These are phyloP conservation scores for Schizosaccharomyces japonicus DNA, from an alignment of 805 yeast species.

Conservation along the genomic window DNA sequence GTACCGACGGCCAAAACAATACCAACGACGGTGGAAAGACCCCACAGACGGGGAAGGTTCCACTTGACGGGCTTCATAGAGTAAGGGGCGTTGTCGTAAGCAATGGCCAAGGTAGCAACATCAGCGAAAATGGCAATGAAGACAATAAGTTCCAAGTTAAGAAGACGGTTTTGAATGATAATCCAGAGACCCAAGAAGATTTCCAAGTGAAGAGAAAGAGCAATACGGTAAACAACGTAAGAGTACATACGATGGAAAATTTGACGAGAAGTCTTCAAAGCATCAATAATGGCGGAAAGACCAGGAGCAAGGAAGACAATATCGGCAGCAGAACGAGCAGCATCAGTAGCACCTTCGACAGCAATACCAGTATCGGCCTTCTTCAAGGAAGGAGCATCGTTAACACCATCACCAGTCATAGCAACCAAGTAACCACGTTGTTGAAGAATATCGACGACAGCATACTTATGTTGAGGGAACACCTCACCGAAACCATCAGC, in stretches of 20 bases:
- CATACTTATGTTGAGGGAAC: conserved; percentile 45
- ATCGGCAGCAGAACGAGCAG: conserved; percentile 24
- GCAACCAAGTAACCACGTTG: conserved; percentile 42
- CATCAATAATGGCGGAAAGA: conserved; percentile 37
- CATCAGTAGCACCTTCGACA: conserved; percentile 24
- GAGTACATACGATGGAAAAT: conserved; percentile 98
- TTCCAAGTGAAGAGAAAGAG: conserved; percentile 83
- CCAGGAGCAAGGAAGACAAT: conserved; percentile 32
- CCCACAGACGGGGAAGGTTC: conserved; percentile 85
- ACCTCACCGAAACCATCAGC: conserved; percentile 84
- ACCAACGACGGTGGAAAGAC: conserved; percentile 53
- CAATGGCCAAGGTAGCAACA: conserved; percentile 60
- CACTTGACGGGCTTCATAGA: conserved; percentile 84
- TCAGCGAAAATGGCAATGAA: conserved; percentile 88
- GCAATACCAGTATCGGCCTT: conserved; percentile 82
- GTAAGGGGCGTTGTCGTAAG: conserved; percentile 85
- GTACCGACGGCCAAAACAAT: conserved; percentile 49
- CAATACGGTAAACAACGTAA: conserved; percentile 93
- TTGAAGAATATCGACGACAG: conserved; percentile 41
- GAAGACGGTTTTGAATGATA: conserved; percentile 68
- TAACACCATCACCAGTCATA: conserved; percentile 51
- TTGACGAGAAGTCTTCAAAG: conserved; percentile 73
- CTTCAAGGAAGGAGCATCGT: conserved; percentile 45
- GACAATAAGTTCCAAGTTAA: conserved; percentile 76
- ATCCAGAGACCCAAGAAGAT: conserved; percentile 89